These are phyloP conservation scores for Simplicillium sp. DNA, from an alignment of 2,329 filamentous ascomycete species.

Conservation along the genomic window DNA sequence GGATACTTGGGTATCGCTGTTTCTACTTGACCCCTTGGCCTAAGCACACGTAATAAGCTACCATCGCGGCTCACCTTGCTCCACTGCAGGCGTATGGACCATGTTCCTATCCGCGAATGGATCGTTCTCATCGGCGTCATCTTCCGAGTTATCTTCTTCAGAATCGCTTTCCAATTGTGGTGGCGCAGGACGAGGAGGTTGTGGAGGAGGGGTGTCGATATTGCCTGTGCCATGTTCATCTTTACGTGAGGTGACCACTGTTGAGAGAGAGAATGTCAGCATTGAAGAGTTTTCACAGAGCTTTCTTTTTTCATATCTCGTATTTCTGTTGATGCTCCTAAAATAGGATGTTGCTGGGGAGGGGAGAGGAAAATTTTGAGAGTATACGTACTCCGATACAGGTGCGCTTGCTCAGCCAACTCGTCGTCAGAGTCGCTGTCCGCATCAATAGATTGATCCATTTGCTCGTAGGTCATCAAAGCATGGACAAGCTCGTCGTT, in stretches of 20 bases:
- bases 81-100: conserved; percentile 29
- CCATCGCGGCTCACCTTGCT: conserved; percentile 21
- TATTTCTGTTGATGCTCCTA: neutral
- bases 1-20: too few relatives aligned
- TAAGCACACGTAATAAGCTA: conserved; percentile 2
- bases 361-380: conserved; percentile 8
- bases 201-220: conserved; percentile 37
- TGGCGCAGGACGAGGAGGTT: conserved; percentile 23
- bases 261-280: conserved; percentile 23
- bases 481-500: conserved; percentile 94
- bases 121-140: conserved; percentile 72
- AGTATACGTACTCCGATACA: conserved; percentile 46
- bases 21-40: too few relatives aligned
- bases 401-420: conserved; percentile 55
- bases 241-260: conserved; percentile 17
- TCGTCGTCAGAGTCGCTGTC: conserved; percentile 64
- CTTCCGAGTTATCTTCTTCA: conserved; percentile 34
- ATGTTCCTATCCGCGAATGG: conserved; percentile 81
- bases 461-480: conserved; percentile 87
- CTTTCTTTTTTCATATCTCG: neutral
- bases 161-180: conserved; percentile 22
- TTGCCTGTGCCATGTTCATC: conserved; percentile 1
- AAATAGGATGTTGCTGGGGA: neutral
- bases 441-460: conserved; percentile 76
- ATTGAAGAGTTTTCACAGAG: conserved; percentile 1